Base-by-base conservation (phyloP, 805 yeast species). In the Wickerhamomyces silvicola region DNA sequence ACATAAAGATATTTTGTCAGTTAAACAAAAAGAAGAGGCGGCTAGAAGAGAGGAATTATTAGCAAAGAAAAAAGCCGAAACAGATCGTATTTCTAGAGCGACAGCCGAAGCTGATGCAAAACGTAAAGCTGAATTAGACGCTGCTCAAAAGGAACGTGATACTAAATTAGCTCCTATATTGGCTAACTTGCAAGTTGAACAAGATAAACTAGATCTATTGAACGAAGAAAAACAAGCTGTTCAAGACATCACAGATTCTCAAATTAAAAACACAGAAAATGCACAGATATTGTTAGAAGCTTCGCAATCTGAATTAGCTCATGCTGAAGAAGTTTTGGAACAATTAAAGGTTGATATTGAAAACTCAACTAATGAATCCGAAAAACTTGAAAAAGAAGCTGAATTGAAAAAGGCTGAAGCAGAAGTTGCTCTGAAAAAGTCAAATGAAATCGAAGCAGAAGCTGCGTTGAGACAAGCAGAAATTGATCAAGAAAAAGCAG, bases 81-180 rank as follows among this genome's bases (percentile, higher is more conserved):
- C 35, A 12, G 44, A 45, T 21, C 43, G 50, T 32, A 33, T 50
- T 15, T 32, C 48, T 1, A 28, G 35, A 32, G 53, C 48, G 37
- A 52, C 48, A 4, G 21, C 24, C 7, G 75, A 68, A 28, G 61
- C 65, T 36, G 72, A 68, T 33, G 69, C 61, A n/a, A 52, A 62
- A 28, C 68, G 72, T 29, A 62, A 64, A 40, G 72, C 66, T 27
- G 64, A 62, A 42, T 45, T 71, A 19, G 30, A 26, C 11, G 45
- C 36, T 20, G 41, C 72, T 54, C 74, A 75, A 49, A 58, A 61
- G 10, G 78, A 70, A 45, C 66, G 67, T 43, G 78, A 74, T 45
- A 72, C 60, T 35, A 67, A 66, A 30, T 52, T 75, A 42, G 66
- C 70, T 30, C 84, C 84, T 29, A 54, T 68, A 14, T 61, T 74